Conservation (phyloP, 2,329 filamentous ascomycete species). For the Didymella lethalis region DNA sequence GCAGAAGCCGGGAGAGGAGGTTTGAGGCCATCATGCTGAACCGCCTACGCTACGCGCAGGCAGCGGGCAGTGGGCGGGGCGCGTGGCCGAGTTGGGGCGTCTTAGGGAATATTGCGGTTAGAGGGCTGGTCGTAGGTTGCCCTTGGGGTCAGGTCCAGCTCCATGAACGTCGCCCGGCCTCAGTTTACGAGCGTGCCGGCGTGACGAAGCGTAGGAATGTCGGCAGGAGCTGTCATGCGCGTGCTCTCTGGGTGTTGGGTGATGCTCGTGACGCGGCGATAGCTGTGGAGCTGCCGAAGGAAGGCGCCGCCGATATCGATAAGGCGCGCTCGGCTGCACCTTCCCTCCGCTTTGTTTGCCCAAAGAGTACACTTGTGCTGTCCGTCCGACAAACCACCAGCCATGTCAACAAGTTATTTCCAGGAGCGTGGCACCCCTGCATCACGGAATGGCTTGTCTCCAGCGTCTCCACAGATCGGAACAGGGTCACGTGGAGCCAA, state of each 20-base stretch:
- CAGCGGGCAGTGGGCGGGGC: constrained; percentile 33
- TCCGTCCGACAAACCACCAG: constrained; percentile 12
- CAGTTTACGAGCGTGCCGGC: constrained; percentile 32
- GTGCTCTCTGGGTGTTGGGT: constrained; percentile 23
- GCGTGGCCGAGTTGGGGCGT: constrained; percentile 34
- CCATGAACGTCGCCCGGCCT: constrained; percentile 32
- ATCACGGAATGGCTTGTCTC: constrained; percentile 41
- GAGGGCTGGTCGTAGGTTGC: constrained; percentile 30
- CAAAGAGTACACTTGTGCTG: constrained; percentile 26
- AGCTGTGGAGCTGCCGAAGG: constrained; percentile 1
- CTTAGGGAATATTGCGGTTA: constrained; percentile 23
- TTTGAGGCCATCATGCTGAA: constrained; percentile 61
- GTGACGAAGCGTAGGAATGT: constrained; percentile 25
- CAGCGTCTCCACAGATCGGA: constrained; percentile 36
- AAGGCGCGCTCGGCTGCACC: constrained; percentile 33
- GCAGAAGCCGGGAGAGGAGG: constrained; percentile 61
- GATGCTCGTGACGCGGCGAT: constrained; percentile 37
- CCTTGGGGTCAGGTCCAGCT: constrained; percentile 25
- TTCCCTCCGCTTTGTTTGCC: constrained; percentile 22
- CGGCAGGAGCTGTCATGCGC: constrained; percentile 36
- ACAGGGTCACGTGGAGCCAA: constrained; percentile 56
- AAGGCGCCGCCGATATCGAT: constrained; percentile 32
- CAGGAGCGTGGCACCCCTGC: constrained; percentile 40
- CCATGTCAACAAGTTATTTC: constrained; percentile 45
- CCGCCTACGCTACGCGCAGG: constrained; percentile 28